phyloP scores from a whole-genome alignment of 139 green algal genomes.

The Chlamydomonas incerta region DNA sequence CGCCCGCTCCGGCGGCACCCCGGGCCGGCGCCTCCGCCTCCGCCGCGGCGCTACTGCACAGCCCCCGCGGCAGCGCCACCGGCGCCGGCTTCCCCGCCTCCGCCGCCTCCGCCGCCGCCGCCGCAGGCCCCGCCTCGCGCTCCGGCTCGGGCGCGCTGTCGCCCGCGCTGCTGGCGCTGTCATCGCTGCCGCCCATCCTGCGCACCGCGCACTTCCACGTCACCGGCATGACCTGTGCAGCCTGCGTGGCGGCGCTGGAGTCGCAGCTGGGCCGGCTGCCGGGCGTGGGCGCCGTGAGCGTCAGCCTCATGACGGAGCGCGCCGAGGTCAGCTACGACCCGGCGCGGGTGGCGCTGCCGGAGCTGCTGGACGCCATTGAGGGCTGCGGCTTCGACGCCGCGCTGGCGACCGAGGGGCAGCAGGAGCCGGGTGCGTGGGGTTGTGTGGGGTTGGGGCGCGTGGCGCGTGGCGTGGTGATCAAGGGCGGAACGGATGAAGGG shows the following conservation, averaged over 20 bases:
- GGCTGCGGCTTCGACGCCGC: constrained; percentile 78
- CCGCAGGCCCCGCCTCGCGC: neutral
- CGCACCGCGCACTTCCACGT: constrained; percentile 31
- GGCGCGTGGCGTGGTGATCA: too few relatives aligned
- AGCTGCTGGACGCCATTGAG: constrained; percentile 70
- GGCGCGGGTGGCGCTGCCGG: constrained; percentile 4
- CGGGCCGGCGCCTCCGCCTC: too few relatives aligned
- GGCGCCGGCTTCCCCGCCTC: neutral
- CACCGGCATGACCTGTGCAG: constrained; percentile 38
- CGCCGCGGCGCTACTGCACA: too few relatives aligned
- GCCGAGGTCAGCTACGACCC: constrained; percentile 38
- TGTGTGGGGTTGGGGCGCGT: neutral
- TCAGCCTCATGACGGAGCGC: constrained; percentile 42
- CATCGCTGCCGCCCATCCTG: constrained; percentile 17
- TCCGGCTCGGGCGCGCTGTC: neutral
- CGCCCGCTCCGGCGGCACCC: too few relatives aligned
- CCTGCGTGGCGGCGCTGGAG: constrained; percentile 29
- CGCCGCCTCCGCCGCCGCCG: too few relatives aligned
- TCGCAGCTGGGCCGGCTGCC: constrained; percentile 6
- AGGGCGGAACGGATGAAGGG: too few relatives aligned
- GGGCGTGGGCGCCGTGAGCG: constrained; percentile 4
- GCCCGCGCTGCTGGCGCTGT: neutral
- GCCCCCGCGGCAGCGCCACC: neutral
- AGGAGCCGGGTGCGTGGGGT: constrained; percentile 22
- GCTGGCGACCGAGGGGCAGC: constrained; percentile 23